Conservation (phyloP, 2,329 filamentous ascomycete species). For the Colletotrichum agaves region DNA sequence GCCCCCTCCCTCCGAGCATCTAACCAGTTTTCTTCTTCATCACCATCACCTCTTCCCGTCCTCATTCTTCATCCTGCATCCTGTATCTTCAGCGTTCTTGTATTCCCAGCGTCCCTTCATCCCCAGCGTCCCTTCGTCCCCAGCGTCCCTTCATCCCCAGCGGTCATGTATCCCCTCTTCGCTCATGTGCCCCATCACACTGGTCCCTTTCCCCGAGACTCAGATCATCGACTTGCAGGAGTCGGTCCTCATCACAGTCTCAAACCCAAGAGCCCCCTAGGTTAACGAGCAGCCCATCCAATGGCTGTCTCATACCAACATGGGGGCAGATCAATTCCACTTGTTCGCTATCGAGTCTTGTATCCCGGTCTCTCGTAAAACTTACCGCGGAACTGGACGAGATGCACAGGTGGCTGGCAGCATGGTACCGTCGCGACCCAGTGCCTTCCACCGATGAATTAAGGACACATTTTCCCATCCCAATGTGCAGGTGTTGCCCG, state of each 20-base stretch:
- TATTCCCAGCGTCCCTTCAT: background rate
- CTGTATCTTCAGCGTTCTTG: background rate
- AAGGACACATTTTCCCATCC: background rate
- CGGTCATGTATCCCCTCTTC: background rate
- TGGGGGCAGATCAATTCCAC: background rate
- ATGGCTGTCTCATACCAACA: conserved; percentile 2
- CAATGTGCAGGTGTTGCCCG: conserved; percentile 10
- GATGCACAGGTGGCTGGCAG: conserved; percentile 14
- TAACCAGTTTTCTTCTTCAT: background rate
- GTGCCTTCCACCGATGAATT: background rate
- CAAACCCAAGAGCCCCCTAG: background rate
- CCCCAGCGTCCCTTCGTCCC: background rate
- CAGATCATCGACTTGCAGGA: conserved; percentile 2
- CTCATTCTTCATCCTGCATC: background rate
- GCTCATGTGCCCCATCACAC: background rate
- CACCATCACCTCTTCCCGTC: background rate
- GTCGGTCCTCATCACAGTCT: conserved; percentile 17
- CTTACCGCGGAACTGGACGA: background rate
- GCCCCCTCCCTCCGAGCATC: background rate
- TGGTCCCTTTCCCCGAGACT: conserved; percentile 4
- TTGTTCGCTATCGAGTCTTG: background rate
- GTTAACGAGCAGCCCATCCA: background rate
- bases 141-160: background rate
- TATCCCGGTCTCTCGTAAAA: background rate
- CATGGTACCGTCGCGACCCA: conserved; percentile 5